phyloP scores from a whole-genome alignment of 352 stramenopile genomes.

The Blastocystis sp. region DNA sequence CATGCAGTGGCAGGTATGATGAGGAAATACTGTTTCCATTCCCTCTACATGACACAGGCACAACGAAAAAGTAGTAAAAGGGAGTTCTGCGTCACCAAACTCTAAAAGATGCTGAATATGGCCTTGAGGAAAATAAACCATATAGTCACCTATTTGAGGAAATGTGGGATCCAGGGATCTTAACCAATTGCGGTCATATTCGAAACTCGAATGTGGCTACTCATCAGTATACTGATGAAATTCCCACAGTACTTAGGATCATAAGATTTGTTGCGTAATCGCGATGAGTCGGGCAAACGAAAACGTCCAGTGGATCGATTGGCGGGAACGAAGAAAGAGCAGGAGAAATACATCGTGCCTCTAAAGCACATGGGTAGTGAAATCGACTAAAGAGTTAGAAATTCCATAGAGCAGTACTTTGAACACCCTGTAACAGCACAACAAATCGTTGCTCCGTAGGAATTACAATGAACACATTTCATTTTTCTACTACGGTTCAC shows the following conservation, averaged over 20 bases:
- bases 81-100: constrained; percentile 23
- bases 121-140: constrained; percentile 65
- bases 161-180: background rate
- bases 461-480: background rate
- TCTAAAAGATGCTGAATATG: constrained; percentile 46
- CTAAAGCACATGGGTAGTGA: background rate
- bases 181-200: constrained; percentile 38
- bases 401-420: background rate
- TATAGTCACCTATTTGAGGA: constrained; percentile 64
- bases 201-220: background rate
- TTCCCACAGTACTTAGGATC: background rate
- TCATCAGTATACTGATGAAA: background rate
- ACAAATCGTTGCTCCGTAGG: background rate
- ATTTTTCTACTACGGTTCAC: constrained; percentile 31
- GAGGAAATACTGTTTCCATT: constrained; percentile 57
- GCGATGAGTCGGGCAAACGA: constrained; percentile 7
- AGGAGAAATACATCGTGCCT: background rate
- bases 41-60: constrained; percentile 43
- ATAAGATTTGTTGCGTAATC: background rate
- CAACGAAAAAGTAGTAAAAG: background rate
- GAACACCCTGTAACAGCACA: constrained; percentile 4
- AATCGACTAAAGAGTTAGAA: background rate
- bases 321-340: background rate
- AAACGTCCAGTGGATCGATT: background rate
- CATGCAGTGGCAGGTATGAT: background rate